phyloP scores from a whole-genome alignment of 352 stramenopile genomes.

The Globisporangium canariense region DNA sequence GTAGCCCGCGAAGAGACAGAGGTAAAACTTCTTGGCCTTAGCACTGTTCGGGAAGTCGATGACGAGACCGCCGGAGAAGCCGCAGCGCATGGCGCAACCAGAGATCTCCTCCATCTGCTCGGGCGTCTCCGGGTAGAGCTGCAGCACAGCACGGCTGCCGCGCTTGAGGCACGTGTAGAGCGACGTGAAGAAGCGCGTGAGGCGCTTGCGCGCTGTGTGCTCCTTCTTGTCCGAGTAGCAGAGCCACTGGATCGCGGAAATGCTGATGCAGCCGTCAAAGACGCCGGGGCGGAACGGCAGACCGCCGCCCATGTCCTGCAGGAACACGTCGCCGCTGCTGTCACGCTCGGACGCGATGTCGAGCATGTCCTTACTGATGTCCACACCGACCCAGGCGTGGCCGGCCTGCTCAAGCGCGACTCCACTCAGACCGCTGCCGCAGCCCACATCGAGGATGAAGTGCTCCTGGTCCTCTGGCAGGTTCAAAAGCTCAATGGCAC shows the following conservation, averaged over 20 bases:
- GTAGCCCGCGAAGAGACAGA: conserved; percentile 96
- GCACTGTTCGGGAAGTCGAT: conserved; percentile 99
- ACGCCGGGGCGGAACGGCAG: conserved; percentile 96
- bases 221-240: conserved; percentile 98
- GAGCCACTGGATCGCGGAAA: conserved; percentile 99
- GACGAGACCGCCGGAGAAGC: conserved; percentile 95
- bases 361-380: conserved; percentile 99
- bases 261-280: conserved; percentile 99
- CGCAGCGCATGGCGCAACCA: conserved; percentile 82
- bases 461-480: conserved; percentile 81
- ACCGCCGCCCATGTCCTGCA: conserved; percentile 98
- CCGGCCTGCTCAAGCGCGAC: conserved; percentile 89
- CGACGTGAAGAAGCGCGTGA: conserved; percentile 97
- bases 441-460: conserved; percentile 97
- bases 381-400: conserved; percentile 97
- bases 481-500: conserved; percentile 97
- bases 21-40: conserved; percentile 99
- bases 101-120: conserved; percentile 96
- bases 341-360: conserved; percentile 95
- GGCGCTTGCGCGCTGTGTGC: conserved; percentile 90
- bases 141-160: conserved; percentile 93
- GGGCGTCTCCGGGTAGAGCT: conserved; percentile 98
- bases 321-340: conserved; percentile 83
- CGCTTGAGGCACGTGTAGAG: conserved; percentile 87
- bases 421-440: conserved; percentile 95